Percentiles rank a stretch among this genome's conserved stretches.
These are phyloP conservation scores for Centaurea solstitialis DNA, from an alignment of 129 eudicot genomes.

Conservation along the genomic window DNA sequence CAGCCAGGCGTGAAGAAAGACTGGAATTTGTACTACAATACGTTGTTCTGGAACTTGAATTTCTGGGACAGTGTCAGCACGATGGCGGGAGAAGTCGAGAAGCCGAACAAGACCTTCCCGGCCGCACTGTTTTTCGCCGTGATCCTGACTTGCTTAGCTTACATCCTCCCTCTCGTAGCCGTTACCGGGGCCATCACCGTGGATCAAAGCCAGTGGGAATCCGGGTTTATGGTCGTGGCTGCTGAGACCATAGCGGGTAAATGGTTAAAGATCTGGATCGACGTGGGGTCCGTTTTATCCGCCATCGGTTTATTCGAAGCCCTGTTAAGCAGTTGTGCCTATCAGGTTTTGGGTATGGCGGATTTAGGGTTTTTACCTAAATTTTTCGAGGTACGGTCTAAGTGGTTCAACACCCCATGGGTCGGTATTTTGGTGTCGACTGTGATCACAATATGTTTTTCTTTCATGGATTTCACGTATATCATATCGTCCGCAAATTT, in stretches of 20 bases:
- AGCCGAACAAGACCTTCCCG: constrained; percentile 43
- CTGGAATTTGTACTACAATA: constrained; percentile 46
- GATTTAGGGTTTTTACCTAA: constrained; percentile 42
- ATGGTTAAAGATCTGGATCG: constrained; percentile 47
- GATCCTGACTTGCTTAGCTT: constrained; percentile 40
- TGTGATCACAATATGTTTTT: constrained; percentile 28
- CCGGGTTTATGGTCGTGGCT: constrained; percentile 46
- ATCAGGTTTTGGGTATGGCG: constrained; percentile 48
- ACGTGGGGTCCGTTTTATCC: constrained; percentile 32
- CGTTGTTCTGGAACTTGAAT: constrained; percentile 54
- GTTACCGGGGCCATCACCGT: constrained; percentile 37
- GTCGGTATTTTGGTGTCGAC: constrained; percentile 42
- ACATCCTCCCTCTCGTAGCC: constrained; percentile 45
- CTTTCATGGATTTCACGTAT: constrained; percentile 31
- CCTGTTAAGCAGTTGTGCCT: constrained; percentile 46
- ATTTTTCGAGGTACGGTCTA: constrained; percentile 30
- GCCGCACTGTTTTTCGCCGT: constrained; percentile 31
- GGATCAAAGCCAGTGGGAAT: constrained; percentile 35
- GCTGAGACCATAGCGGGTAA: constrained; percentile 37
- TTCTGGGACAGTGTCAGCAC: constrained; percentile 57
- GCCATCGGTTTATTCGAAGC: constrained; percentile 46
- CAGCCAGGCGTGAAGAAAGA: constrained; percentile 45
- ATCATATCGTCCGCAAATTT: constrained; percentile 41
- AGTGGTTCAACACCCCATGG: constrained; percentile 56
- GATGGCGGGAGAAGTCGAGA: constrained; percentile 53